A percentile compares a stretch with the other conserved stretches of the same genome.
Conservation (phyloP, 2,329 filamentous ascomycete genomes). For the Capronia americana region DNA sequence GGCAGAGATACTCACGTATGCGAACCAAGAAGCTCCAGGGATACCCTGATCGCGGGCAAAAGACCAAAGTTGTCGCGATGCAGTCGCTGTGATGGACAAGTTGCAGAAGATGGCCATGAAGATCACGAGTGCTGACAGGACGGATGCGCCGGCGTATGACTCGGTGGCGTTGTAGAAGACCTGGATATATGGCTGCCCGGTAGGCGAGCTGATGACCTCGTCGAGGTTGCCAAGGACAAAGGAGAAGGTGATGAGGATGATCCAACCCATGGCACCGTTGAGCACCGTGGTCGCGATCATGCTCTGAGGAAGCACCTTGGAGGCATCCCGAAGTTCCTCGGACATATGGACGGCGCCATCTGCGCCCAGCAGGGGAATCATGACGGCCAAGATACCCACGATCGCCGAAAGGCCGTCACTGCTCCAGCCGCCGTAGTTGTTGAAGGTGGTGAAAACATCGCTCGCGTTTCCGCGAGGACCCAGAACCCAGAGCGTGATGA, state of each 20-base stretch:
- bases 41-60: constrained; percentile 53
- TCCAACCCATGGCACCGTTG: constrained; percentile 48
- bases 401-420: constrained; percentile 41
- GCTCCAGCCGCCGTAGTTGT: constrained; percentile 49
- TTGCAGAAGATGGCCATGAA: constrained; percentile 43
- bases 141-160: constrained; percentile 43
- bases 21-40: constrained; percentile 43
- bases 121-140: constrained; percentile 45
- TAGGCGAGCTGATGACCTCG: constrained; percentile 43
- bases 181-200: constrained; percentile 48
- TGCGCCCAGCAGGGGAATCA: constrained; percentile 39
- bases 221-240: constrained; percentile 48
- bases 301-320: constrained; percentile 46
- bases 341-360: constrained; percentile 43
- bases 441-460: constrained; percentile 51
- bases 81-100: constrained; percentile 47
- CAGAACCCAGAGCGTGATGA: constrained; percentile 54
- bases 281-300: constrained; percentile 48
- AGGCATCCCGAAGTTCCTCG: constrained; percentile 50
- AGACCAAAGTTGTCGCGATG: constrained; percentile 48
- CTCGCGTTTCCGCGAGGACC: constrained; percentile 48
- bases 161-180: constrained; percentile 48
- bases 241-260: constrained; percentile 48
- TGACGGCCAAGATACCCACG: constrained; percentile 42
- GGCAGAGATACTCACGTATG: constrained; percentile 30